These are phyloP conservation scores for Wilcoxina mikolae DNA, from an alignment of 495 filamentous ascomycete species.

Conservation along the genomic window DNA sequence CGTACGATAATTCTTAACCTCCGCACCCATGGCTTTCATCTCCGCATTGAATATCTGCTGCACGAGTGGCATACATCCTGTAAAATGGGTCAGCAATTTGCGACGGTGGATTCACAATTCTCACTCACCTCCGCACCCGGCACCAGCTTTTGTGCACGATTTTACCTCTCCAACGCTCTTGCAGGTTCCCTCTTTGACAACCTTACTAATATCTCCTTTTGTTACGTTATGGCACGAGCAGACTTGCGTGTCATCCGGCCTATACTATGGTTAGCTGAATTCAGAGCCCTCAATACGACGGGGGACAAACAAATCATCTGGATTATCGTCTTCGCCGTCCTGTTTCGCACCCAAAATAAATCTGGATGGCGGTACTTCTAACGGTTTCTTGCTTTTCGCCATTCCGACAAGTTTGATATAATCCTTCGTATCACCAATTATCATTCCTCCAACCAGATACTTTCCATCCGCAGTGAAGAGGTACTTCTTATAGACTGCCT, in stretches of 20 bases:
- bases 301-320: conserved; percentile 45
- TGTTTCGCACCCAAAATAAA: conserved; percentile 77
- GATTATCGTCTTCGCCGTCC: conserved; percentile 52
- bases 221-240: conserved; percentile 95
- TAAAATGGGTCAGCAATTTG: too few relatives aligned
- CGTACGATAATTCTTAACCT: conserved; percentile 67
- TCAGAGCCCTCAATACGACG: not conserved
- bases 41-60: conserved; percentile 86
- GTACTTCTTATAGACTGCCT: conserved; percentile 93
- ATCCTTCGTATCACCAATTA: conserved; percentile 92
- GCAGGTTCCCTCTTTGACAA: conserved; percentile 68
- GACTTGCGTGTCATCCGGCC: conserved; percentile 73
- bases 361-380: conserved; percentile 71
- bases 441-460: conserved; percentile 89
- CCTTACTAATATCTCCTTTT: conserved; percentile 64
- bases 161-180: conserved; percentile 80
- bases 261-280: conserved; percentile 23
- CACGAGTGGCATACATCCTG: conserved; percentile 86
- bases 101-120: too few relatives aligned
- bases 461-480: conserved; percentile 87
- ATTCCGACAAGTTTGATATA: conserved; percentile 91
- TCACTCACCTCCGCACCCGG: conserved; percentile 78
- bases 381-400: conserved; percentile 71
- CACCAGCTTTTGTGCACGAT: conserved; percentile 87
- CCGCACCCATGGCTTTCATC: conserved; percentile 79